Evolutionary conservation across 441 rosid genomes (phyloP).

Genomic region (Populus hybrid): DNA sequence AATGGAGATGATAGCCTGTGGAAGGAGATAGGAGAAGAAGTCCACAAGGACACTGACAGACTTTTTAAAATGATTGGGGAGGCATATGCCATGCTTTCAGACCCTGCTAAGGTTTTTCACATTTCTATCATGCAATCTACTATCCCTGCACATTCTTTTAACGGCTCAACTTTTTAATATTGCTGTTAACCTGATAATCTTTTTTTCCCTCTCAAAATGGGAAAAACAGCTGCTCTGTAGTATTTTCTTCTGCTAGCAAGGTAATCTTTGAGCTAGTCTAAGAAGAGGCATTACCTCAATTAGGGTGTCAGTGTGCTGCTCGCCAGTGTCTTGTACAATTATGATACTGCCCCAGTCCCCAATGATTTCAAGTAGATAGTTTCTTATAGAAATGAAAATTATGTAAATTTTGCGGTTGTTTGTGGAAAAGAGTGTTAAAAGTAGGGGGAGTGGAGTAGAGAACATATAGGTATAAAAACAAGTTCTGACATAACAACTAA

Average conservation of each 20-base stretch:
- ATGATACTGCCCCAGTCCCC: not conserved
- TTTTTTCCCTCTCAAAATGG: not conserved
- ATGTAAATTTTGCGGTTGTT: not conserved
- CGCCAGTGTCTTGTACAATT: not conserved
- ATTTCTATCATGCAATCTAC: not conserved
- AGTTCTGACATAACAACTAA: no score
- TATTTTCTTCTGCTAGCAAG: not conserved
- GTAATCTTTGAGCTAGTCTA: not conserved
- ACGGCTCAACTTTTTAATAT: not conserved
- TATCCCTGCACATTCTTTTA: not conserved
- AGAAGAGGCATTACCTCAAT: not conserved
- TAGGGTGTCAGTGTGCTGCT: not conserved
- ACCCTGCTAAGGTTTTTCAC: constrained; percentile 55
- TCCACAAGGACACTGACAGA: constrained; percentile 76
- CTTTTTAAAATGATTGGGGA: constrained; percentile 27
- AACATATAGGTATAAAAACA: no score
- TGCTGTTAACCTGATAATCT: not conserved
- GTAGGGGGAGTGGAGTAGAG: not conserved
- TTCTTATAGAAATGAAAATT: not conserved
- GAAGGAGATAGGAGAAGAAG: constrained; percentile 93
- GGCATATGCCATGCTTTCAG: constrained; percentile 96
- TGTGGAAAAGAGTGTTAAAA: not conserved
- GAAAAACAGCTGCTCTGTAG: not conserved
- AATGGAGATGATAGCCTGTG: constrained; percentile 77
- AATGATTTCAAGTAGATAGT: constrained; percentile 2